Base-by-base conservation (phyloP, 129 eudicot genomes). In the Lactuca sativa region DNA sequence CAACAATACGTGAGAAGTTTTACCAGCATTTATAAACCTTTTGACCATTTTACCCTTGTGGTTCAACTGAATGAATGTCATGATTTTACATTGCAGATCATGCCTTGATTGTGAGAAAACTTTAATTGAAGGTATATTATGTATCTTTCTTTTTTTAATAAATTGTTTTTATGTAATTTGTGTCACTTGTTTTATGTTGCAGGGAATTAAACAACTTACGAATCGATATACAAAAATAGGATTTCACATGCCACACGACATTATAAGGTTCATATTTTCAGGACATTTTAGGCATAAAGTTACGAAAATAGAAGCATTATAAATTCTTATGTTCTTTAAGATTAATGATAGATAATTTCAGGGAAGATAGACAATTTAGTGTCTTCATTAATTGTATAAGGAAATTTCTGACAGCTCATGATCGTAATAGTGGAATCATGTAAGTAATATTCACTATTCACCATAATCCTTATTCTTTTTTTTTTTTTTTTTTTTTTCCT, bases 21-120 rank as follows among this genome's bases (percentile, higher is more conserved):
- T 21, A 57, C 62, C 62, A 56, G 16, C 33, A 56, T 25, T 56
- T 9, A 1, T 56, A 3, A 6, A 7, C 40, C 37, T 69, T 18
- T 56, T 56, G 15, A 30, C 41, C 18, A 17, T n/a, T 56, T 73
- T 73, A 68, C 18, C 31, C n/a, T 31, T 31, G 47, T 1, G 6
- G 36, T 51, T 52, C 40, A 69, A 16, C 53, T 56, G 36, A 21
- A 36, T 38, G 41, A 69, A 54, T 13, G n/a, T 34, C 58, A 17
- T 54, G 62, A 25, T 67, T 57, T 38, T 21, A 21, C 55, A 37
- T 51, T 76, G 3, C 67, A 82, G 86, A 67, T 82, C 70, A 8
- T 82, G 86, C 59, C 18, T 77, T 41, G 69, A 53, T 14, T 82
- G 86, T 52, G 86, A 82, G 41, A 82, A 74, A 77, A 59, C 77